phyloP scores from a whole-genome alignment of 2,329 filamentous ascomycete species.

The Blumeria graminis region DNA sequence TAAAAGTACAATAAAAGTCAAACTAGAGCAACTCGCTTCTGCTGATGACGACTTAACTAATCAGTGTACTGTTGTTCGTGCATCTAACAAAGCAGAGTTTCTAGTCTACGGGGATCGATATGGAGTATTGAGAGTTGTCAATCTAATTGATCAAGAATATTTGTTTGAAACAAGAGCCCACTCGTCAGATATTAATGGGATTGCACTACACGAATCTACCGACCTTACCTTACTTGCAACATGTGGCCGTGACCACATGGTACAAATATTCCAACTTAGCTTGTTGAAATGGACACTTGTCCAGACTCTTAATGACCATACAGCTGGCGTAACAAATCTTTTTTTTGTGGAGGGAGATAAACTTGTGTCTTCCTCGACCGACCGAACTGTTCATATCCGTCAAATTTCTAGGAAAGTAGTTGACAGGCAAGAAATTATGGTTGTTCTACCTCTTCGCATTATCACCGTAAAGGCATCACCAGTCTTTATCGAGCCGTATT shows the following conservation, averaged over 20 bases:
- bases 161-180: conserved; percentile 64
- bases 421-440: conserved; percentile 34
- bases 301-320: conserved; percentile 81
- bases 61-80: conserved; percentile 33
- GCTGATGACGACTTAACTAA: conserved; percentile 28
- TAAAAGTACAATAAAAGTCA: conserved; percentile 37
- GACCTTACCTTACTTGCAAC: conserved; percentile 48
- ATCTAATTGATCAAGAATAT: conserved; percentile 33
- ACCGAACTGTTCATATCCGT: conserved; percentile 66
- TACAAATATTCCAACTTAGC: conserved; percentile 54
- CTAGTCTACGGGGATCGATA: conserved; percentile 70
- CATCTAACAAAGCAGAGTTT: conserved; percentile 34
- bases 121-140: conserved; percentile 53
- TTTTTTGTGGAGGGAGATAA: conserved; percentile 44
- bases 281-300: conserved; percentile 45
- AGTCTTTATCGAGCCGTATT: conserved; percentile 52
- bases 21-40: conserved; percentile 38
- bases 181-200: conserved; percentile 58
- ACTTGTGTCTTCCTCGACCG: conserved; percentile 67
- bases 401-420: conserved; percentile 49
- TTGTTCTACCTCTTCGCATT: conserved; percentile 52
- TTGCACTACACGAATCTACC: conserved; percentile 43
- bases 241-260: conserved; percentile 71
- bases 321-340: conserved; percentile 59
- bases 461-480: conserved; percentile 73